Conservation (phyloP, 805 yeast genomes). For the Candida maris region DNA sequence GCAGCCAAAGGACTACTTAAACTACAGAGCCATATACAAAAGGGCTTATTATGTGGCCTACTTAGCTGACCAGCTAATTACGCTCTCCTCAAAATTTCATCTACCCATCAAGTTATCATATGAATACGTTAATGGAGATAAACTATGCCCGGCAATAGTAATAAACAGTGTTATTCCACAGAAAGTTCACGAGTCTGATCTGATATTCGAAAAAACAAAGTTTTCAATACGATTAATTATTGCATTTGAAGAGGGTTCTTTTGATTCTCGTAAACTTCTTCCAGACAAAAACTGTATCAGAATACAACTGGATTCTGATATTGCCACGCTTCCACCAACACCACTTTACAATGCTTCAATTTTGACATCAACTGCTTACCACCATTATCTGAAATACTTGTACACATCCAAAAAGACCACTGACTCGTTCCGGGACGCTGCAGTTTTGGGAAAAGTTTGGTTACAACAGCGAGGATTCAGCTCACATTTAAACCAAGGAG, state of each 20-base stretch:
- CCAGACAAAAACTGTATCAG: slow-evolving; percentile 84
- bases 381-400: slow-evolving; percentile 67
- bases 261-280: slow-evolving; percentile 70
- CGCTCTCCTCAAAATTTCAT: slow-evolving; percentile 49
- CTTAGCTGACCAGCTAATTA: slow-evolving; percentile 60
- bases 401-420: slow-evolving; percentile 73
- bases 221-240: slow-evolving; percentile 69
- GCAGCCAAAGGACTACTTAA: slow-evolving; percentile 84
- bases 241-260: slow-evolving; percentile 66
- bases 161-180: slow-evolving; percentile 53
- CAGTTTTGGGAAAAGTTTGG: slow-evolving; percentile 86
- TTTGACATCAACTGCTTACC: slow-evolving; percentile 63
- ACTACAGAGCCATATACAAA: slow-evolving; percentile 86
- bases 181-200: slow-evolving; percentile 42
- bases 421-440: slow-evolving; percentile 83
- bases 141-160: slow-evolving; percentile 67
- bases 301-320: slow-evolving; percentile 44
- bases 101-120: slow-evolving; percentile 61
- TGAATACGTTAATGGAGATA: slow-evolving; percentile 71
- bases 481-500: slow-evolving; percentile 58
- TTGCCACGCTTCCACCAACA: slow-evolving; percentile 59
- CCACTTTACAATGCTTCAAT: slow-evolving; percentile 84
- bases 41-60: slow-evolving; percentile 84
- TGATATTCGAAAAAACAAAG: slow-evolving; percentile 59
- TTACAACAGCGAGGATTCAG: slow-evolving; percentile 79